These are phyloP conservation scores for Stemphylium lycopersici DNA, from an alignment of 2,329 filamentous ascomycete genomes.

Conservation along the genomic window DNA sequence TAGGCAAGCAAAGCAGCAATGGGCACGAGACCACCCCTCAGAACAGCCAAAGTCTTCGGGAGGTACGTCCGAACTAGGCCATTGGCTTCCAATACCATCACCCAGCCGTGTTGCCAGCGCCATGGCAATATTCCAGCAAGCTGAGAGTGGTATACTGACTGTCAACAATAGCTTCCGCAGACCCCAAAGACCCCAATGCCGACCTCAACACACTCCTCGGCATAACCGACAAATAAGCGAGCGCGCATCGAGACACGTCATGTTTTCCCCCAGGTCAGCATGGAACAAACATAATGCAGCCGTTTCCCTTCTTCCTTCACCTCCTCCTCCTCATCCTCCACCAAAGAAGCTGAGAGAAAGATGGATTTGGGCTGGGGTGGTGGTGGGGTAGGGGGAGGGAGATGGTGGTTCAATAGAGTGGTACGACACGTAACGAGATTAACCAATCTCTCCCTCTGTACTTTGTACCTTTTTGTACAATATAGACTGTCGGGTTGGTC, in stretches of 20 bases:
- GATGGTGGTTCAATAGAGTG: conserved; percentile 25
- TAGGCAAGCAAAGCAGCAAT: conserved; percentile 90
- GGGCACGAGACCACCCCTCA: conserved; percentile 71
- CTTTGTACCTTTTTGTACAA: conserved; percentile 51
- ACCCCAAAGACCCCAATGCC: conserved; percentile 87
- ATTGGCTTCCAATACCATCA: not conserved
- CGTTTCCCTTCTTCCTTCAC: not conserved
- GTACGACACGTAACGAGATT: conserved; percentile 28
- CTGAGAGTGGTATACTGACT: not conserved
- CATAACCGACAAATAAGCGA: conserved; percentile 45
- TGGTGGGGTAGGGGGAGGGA: not conserved
- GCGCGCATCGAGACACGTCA: not conserved
- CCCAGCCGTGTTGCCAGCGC: too few relatives aligned
- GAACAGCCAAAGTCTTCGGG: conserved; percentile 40
- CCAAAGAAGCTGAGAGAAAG: conserved; percentile 18
- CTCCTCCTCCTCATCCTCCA: too few relatives aligned
- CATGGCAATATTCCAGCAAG: too few relatives aligned
- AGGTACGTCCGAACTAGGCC: conserved; percentile 28
- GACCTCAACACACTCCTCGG: conserved; percentile 75
- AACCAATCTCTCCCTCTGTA: conserved; percentile 39
- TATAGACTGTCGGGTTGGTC: conserved; percentile 46
- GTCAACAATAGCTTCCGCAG: conserved; percentile 56
- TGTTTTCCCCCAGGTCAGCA: conserved; percentile 31
- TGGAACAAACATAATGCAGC: conserved; percentile 28
- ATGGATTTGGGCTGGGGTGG: conserved; percentile 11